Base-by-base conservation (phyloP, 306 rosid species). In the Malus sylvestris region DNA sequence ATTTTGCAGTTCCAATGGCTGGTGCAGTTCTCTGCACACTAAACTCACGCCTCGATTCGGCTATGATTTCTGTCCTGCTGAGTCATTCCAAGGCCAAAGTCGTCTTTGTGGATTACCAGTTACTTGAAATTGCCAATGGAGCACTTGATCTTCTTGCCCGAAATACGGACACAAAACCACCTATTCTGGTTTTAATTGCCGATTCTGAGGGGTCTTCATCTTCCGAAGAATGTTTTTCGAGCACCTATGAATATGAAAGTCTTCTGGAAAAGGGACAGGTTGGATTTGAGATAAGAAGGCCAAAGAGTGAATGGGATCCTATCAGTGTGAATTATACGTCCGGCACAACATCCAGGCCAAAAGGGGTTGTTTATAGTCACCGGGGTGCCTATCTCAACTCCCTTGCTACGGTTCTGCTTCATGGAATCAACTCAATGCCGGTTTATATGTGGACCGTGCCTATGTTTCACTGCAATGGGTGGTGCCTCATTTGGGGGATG, bases 361-460 rank as follows among this genome's bases (percentile, higher is more conserved):
- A 94, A 85, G 98, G 95, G 16, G 97, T 92, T 53, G 92, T 92
- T 23, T 94, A 73, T 11, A 92, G 85, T 71, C 95, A 94, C 46
- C 87, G 95, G 22, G 97, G 98, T 29, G 97, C 98, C 22, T 94
- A 91, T 81, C 85, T 94, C 23, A 94, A 91, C 44, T 30, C 97
- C 25, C 80, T 94, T 42, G 89, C 92, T 3, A 90, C 95, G 0
- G 86, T 90, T 78, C 75, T 92, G 58, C 91, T 94, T 29, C 88
- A 81, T 29, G 83, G 85, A 51, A 89, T 94, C 82, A 87, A 88
- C 15, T 72, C 85, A 2, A 86, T 80, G 86, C 91, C 96, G 1
- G 91, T 92, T 69, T 92, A 91, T 78, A 96, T 92, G 14, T 94
- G 98, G 97, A 90, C 87, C 32, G 92, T 86, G 77, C 98, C 98